Evolutionary conservation across 345 rosid species (phyloP), one percentile per base, ranked within the genome.

Genomic region (Murraya koenigii): DNA sequence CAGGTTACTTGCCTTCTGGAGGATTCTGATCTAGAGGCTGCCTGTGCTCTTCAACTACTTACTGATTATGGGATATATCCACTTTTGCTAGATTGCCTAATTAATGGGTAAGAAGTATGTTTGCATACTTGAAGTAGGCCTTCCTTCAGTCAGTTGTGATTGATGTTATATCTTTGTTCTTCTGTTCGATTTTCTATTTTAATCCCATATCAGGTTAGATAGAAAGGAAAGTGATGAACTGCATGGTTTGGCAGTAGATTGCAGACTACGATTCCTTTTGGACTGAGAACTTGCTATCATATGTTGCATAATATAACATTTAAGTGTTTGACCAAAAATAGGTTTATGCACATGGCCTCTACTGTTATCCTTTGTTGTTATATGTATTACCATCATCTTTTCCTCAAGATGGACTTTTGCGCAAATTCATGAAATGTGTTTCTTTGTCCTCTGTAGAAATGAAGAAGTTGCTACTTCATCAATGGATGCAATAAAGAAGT

Each of bases 401-500:
- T 60, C 33, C 47, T 70, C 15, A 60, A 36, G 6, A 10, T 13
- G 22, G 62, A 39, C 39, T 55, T 33, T 36, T 68, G 5, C 56
- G 73, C 22, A 17, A 26, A 59, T 60, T 80, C 28, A 55, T 59
- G 35, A 71, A 72, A 72, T 83, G 70, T 38, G 32, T 52, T 44
- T 62, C 22, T 7, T 72, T 44, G 65, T 69, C 73, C 30, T 72
- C 54, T 86, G 77, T 78, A 95, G 98, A 30, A 80, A 92, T 69
- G 98, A 93, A 82, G 84, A 90, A 82, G 94, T 90, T 77, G 92
- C 98, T 75, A 22, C 89, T 80, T 90, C 97, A 79, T 87, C 99
- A 75, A 86, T 75, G 75, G 89, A 87, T 81, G 87, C 97, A 63
- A 90, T 93, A 54, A 86, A 82, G 86, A 85, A 77, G 72, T 83